Conservation (phyloP, 495 filamentous ascomycete genomes). For the Neurospora sp. region DNA sequence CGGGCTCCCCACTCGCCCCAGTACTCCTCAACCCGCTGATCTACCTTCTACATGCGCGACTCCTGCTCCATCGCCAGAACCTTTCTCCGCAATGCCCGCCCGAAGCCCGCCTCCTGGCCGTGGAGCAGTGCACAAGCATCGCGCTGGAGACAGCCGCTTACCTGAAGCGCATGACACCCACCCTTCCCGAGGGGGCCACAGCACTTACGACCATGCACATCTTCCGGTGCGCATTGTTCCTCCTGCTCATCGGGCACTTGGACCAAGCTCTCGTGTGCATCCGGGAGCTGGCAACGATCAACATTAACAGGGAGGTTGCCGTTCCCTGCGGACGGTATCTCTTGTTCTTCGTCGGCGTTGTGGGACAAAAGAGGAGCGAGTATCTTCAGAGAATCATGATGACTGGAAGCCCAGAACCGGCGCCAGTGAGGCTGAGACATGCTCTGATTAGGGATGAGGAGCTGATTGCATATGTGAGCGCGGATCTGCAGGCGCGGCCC, state of each 20-base stretch:
- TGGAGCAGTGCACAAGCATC: slow-evolving; percentile 66
- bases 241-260: slow-evolving; percentile 65
- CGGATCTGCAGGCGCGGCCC: slow-evolving; percentile 75
- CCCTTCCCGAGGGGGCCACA: slow-evolving; percentile 34
- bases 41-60: slow-evolving; percentile 71
- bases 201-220: slow-evolving; percentile 65
- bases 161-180: slow-evolving; percentile 50
- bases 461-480: slow-evolving; percentile 78
- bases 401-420: slow-evolving; percentile 4
- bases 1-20: slow-evolving; percentile 59
- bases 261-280: slow-evolving; percentile 63
- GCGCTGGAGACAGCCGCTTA: slow-evolving; percentile 69
- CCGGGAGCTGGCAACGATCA: slow-evolving; percentile 57
- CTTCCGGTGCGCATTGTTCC: slow-evolving; percentile 79
- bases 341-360: slow-evolving; percentile 65
- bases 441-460: slow-evolving; percentile 75
- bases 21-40: slow-evolving; percentile 60
- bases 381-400: slow-evolving; percentile 12
- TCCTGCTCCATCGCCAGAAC: slow-evolving; percentile 87
- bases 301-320: slow-evolving; percentile 59
- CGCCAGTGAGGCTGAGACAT: slow-evolving; percentile 24
- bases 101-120: slow-evolving; percentile 54
- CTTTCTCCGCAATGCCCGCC: slow-evolving; percentile 60
- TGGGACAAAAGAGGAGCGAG: slow-evolving; percentile 50
- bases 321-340: slow-evolving; percentile 73